These are phyloP conservation scores for Cladosporium sp. DNA, from an alignment of 2,329 filamentous ascomycete genomes.

Conservation along the genomic window DNA sequence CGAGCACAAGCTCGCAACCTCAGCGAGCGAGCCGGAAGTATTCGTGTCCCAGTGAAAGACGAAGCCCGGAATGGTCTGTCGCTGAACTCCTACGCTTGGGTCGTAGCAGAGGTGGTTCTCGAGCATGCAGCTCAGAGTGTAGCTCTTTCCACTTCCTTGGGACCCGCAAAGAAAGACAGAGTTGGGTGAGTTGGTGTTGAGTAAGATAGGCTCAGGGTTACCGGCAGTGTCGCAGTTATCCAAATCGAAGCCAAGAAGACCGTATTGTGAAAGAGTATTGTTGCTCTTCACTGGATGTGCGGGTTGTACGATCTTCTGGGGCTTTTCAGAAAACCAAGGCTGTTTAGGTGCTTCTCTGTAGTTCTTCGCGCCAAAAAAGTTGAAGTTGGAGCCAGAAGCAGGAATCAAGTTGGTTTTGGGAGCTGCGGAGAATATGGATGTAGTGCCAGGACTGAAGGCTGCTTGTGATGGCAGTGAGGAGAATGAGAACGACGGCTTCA, in stretches of 20 bases:
- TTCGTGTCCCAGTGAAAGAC: conserved; percentile 60
- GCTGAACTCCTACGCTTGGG: conserved; percentile 45
- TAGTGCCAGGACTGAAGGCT: not conserved
- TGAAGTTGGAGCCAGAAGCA: not conserved
- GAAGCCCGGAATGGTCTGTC: conserved; percentile 57
- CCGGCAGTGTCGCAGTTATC: conserved; percentile 19
- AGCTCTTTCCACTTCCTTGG: conserved; percentile 63
- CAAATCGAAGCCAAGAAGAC: conserved; percentile 30
- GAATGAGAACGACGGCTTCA: not conserved
- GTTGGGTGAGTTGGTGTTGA: conserved; percentile 58
- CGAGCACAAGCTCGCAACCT: conserved; percentile 58
- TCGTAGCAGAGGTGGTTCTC: conserved; percentile 58
- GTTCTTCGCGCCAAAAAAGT: not conserved
- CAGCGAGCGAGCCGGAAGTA: conserved; percentile 51
- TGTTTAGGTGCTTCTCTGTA: not conserved
- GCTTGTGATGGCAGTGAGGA: not conserved
- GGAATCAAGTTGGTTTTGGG: not conserved
- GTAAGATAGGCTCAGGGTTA: conserved; percentile 39
- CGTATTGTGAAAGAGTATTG: conserved; percentile 28
- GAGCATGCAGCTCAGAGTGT: conserved; percentile 60
- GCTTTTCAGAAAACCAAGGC: not conserved
- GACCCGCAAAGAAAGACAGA: conserved; percentile 64
- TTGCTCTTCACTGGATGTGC: not conserved
- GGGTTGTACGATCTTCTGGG: not conserved
- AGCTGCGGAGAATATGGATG: not conserved